phyloP scores from a whole-genome alignment of 768 basidiomycete species.

The Fomitopsis pulvina region DNA sequence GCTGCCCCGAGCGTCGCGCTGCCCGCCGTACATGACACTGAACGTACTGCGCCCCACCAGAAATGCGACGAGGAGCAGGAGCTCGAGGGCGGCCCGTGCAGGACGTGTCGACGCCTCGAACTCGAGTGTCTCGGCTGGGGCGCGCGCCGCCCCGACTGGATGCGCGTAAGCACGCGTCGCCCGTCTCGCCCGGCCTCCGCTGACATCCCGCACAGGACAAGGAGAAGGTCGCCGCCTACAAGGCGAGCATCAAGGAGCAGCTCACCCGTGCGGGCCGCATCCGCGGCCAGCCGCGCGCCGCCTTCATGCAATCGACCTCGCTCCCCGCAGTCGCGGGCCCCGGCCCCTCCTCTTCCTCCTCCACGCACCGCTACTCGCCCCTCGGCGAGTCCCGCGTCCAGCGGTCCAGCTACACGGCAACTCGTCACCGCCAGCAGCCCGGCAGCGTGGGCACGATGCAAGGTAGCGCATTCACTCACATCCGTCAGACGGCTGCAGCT shows the following conservation, averaged over 20 bases:
- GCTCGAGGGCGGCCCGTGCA: constrained; percentile 67
- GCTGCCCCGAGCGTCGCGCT: constrained; percentile 6
- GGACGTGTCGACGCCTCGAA: constrained; percentile 73
- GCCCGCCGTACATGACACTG: constrained; percentile 2
- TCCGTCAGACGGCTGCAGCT: background rate
- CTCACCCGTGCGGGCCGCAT: constrained; percentile 73
- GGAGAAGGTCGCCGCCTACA: constrained; percentile 74
- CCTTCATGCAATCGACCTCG: constrained; percentile 30
- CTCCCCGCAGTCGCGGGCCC: constrained; percentile 15
- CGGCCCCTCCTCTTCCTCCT: constrained; percentile 11
- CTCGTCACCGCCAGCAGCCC: constrained; percentile 8
- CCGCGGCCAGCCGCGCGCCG: constrained; percentile 69
- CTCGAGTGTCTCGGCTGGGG: constrained; percentile 87
- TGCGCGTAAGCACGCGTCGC: constrained; percentile 51
- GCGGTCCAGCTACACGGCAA: constrained; percentile 6
- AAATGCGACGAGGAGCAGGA: constrained; percentile 85
- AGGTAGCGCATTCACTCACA: constrained; percentile 8
- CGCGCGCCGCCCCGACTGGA: constrained; percentile 80
- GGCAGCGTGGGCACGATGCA: constrained; percentile 6
- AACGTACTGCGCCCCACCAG: constrained; percentile 29
- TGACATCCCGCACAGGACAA: constrained; percentile 52
- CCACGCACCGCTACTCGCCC: constrained; percentile 6
- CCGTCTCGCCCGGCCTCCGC: background rate
- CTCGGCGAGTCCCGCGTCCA: constrained; percentile 6
- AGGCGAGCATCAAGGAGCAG: constrained; percentile 78